Evolutionary conservation across 2,329 filamentous ascomycete species (phyloP).

Genomic region (Colletotrichum sp.): DNA sequence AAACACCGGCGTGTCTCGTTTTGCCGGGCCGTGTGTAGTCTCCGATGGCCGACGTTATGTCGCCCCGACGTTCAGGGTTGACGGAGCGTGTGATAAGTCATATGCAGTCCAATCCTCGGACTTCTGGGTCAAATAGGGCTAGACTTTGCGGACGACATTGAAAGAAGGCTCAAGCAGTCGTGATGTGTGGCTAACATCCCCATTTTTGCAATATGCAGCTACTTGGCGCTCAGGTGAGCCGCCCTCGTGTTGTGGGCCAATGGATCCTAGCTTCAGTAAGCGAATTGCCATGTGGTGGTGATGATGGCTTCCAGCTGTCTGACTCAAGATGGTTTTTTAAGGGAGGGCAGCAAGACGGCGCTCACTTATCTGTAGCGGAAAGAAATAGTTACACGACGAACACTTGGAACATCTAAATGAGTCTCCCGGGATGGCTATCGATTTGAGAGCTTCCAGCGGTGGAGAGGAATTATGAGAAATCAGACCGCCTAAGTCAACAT

Average conservation of each 20-base stretch:
- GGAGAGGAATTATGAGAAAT: not conserved
- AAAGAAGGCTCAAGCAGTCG: not conserved
- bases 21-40: not conserved
- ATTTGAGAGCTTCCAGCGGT: rapidly evolving
- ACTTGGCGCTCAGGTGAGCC: not conserved
- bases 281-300: not conserved
- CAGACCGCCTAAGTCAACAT: not conserved
- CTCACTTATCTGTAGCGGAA: rapidly evolving
- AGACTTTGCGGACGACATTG: not conserved
- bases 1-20: not conserved
- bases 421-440: not conserved
- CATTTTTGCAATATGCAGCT: not conserved
- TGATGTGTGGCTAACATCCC: not conserved
- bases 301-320: not conserved
- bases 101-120: not conserved
- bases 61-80: rapidly evolving
- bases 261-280: not conserved
- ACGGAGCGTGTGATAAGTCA: not conserved
- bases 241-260: not conserved
- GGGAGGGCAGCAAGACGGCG: not conserved
- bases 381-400: rapidly evolving
- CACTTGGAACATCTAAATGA: not conserved
- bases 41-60: not conserved
- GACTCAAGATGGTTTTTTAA: not conserved
- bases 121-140: not conserved